Base-by-base conservation (phyloP, 176 grass and related monocot species). In the Areca catechu region DNA sequence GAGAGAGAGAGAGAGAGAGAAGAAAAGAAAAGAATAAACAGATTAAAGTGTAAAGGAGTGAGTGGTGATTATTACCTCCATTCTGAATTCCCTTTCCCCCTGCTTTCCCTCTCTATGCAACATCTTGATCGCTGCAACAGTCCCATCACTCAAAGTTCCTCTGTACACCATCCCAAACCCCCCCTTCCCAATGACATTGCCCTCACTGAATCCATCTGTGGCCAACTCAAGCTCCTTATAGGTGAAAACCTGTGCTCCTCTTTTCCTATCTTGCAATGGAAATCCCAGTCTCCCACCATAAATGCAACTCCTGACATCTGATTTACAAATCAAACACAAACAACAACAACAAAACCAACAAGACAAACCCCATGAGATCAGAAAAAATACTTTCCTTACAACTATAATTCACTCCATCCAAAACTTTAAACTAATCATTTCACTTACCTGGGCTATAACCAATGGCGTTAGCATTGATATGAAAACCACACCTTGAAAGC, bases 201-300 rank as follows among this genome's bases (percentile, higher is more conserved):
- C 54, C 70, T 92, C 84, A 47, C 77, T 85, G 75, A 98, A 98
- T 20, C 88, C 78, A 37, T 92, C 73, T 24, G 93, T 98, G 15
- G 93, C 87, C 74, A 75, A 29, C 71, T 98, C 93, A 23, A 98
- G 81, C 73, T 92, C 93, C 62, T 80, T 80, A 66, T 92, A 98
- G 57, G 93, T 98, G 73, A 98, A 98, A 55, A 98, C 93, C 73
- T 98, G 93, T 50, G 79, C 81, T 4, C 81, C 81, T 3, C 66
- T 72, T 17, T 65, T 70, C 77, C 75, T 77, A 16, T 50, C 57
- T 74, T 80, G 83, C 65, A 70, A 7, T 7, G 83, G 49, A 58
- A 87, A 80, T 3, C 81, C 88, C 68, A 91, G 60, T 30, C 80
- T 66, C 1, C 84, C 84, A 10, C 81, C 81, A 71, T 98, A 89